Percentiles rank a stretch among this genome's conserved stretches.
These are phyloP conservation scores for Diaporthe citri DNA, from an alignment of 2,329 filamentous ascomycete genomes.

Conservation along the genomic window DNA sequence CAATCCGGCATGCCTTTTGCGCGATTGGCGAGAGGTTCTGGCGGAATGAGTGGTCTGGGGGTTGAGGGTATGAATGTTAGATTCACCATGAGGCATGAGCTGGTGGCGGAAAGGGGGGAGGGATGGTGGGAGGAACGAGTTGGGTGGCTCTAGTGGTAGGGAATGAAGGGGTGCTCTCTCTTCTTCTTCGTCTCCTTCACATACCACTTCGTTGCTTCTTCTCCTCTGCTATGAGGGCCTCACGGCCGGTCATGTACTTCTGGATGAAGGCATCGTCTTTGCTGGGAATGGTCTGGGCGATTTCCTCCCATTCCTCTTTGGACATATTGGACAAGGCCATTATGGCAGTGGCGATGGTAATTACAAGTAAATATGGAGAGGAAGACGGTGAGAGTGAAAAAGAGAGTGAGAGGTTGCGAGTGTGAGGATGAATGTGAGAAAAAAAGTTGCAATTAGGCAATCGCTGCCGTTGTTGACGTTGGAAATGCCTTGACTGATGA, in stretches of 20 bases:
- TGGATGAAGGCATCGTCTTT: constrained; percentile 81
- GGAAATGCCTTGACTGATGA: constrained; percentile 21
- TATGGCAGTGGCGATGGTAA: background rate
- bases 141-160: constrained; percentile 37
- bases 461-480: background rate
- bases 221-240: constrained; percentile 83
- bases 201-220: constrained; percentile 84
- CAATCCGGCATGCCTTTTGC: constrained; percentile 81
- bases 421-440: background rate
- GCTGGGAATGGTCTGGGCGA: constrained; percentile 67
- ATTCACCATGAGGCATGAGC: constrained; percentile 8
- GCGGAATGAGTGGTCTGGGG: constrained; percentile 76
- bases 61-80: constrained; percentile 45
- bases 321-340: constrained; percentile 63
- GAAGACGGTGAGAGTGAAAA: background rate
- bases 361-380: background rate
- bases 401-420: background rate
- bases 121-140: constrained; percentile 44
- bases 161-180: background rate
- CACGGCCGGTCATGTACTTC: constrained; percentile 82
- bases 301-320: constrained; percentile 71
- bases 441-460: background rate
- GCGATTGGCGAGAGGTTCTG: constrained; percentile 84
- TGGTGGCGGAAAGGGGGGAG: background rate
- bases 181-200: constrained; percentile 44